A percentile compares a stretch with the other conserved stretches of the same genome.
These are phyloP conservation scores for Amorphotheca resinae DNA, from an alignment of 495 filamentous ascomycete genomes.

Conservation along the genomic window DNA sequence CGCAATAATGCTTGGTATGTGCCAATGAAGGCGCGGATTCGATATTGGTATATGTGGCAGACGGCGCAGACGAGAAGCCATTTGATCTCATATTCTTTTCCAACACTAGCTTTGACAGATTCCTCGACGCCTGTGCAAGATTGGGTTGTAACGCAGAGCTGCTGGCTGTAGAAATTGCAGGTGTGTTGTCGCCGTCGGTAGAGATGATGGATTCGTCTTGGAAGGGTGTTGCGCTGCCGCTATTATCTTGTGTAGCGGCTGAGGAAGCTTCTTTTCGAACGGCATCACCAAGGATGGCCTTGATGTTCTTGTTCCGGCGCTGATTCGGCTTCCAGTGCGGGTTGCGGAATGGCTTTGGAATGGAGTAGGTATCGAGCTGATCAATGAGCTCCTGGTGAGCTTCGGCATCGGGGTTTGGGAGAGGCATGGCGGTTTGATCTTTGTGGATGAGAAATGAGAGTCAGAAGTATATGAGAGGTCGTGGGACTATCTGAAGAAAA, in stretches of 20 bases:
- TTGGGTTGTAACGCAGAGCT: slow-evolving; percentile 41
- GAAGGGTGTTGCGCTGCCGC: slow-evolving; percentile 63
- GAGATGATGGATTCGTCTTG: slow-evolving; percentile 37
- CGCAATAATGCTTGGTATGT: slow-evolving; percentile 75
- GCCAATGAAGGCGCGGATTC: slow-evolving; percentile 78
- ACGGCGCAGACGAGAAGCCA: slow-evolving; percentile 36
- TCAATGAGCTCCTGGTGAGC: slow-evolving; percentile 54
- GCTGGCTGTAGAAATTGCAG: slow-evolving; percentile 34
- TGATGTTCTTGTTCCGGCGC: slow-evolving; percentile 96
- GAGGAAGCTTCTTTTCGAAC: slow-evolving; percentile 71
- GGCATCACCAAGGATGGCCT: slow-evolving; percentile 87
- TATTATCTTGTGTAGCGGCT: slow-evolving; percentile 69
- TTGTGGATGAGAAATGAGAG: not conserved
- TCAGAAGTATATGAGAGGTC: not conserved
- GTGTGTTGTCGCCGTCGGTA: slow-evolving; percentile 46
- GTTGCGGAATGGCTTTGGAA: slow-evolving; percentile 80
- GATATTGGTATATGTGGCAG: slow-evolving; percentile 88
- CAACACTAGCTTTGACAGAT: slow-evolving; percentile 69
- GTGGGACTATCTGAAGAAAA: not conserved
- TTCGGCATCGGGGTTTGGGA: slow-evolving; percentile 15
- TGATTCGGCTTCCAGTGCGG: slow-evolving; percentile 78
- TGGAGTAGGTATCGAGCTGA: slow-evolving; percentile 70
- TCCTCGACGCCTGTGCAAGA: slow-evolving; percentile 72
- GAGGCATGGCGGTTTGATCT: slow-evolving; percentile 7
- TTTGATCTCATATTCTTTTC: slow-evolving; percentile 42